Conservation (phyloP, 805 yeast genomes). For the Nakazawaea laoshanensis region DNA sequence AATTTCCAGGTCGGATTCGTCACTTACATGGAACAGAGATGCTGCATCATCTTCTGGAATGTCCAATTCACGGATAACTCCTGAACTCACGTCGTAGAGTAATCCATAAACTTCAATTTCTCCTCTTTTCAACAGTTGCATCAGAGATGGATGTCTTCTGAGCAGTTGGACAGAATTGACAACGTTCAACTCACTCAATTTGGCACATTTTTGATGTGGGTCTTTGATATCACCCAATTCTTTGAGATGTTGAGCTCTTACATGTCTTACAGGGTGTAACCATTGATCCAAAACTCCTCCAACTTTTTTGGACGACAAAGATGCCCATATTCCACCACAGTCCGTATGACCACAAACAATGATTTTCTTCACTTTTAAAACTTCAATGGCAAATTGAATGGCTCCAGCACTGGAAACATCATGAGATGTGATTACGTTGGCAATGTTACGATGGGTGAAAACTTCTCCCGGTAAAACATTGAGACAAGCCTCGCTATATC, state of each 20-base stretch:
- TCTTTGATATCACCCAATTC: slow-evolving; percentile 41
- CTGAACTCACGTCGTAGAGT: slow-evolving; percentile 76
- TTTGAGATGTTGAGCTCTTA: slow-evolving; percentile 51
- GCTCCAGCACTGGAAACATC: slow-evolving; percentile 74
- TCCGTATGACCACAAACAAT: slow-evolving; percentile 91
- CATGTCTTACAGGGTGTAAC: slow-evolving; percentile 60
- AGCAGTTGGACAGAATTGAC: slow-evolving; percentile 63
- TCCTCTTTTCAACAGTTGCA: slow-evolving; percentile 51
- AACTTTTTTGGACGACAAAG: slow-evolving; percentile 52
- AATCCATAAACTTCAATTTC: slow-evolving; percentile 75
- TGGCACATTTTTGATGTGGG: slow-evolving; percentile 45
- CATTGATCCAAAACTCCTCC: slow-evolving; percentile 69
- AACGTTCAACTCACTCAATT: slow-evolving; percentile 71
- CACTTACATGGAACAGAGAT: slow-evolving; percentile 13
- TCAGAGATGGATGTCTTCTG: slow-evolving; percentile 57
- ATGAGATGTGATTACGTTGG: slow-evolving; percentile 62
- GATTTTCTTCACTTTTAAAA: slow-evolving; percentile 70
- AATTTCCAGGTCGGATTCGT: slow-evolving; percentile 9
- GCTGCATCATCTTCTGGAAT: slow-evolving; percentile 15
- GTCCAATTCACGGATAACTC: slow-evolving; percentile 37
- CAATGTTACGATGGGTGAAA: slow-evolving; percentile 83
- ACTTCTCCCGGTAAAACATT: slow-evolving; percentile 86
- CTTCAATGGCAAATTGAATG: slow-evolving; percentile 81
- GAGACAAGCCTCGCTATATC: slow-evolving; percentile 75
- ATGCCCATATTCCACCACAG: slow-evolving; percentile 89